Base-by-base conservation (phyloP, 306 rosid species). In the Ammopiptanthus mongolicus region DNA sequence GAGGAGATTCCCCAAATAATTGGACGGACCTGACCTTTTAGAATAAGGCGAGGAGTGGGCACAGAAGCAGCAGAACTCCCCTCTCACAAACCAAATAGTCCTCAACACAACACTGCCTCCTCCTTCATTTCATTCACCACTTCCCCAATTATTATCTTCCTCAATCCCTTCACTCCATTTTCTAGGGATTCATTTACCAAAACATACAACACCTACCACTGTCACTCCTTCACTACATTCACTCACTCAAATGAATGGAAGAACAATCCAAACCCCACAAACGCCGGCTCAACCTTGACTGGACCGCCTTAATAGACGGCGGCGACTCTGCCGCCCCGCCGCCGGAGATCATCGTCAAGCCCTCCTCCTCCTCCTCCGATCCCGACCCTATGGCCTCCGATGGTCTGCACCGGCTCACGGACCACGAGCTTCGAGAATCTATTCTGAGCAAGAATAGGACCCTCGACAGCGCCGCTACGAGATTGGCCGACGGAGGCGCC, bases 401-500 rank as follows among this genome's bases (percentile, higher is more conserved):
- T 74, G 71, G 62, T 11, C 18, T 50, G 6, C 64, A 29, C 4
- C 11, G 1, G 8, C 4, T 80, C 4, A 11, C 5, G 3, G 90
- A 89, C 84, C 61, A 8, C 8, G 67, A 83, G 8, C 89, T 94
- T 6, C 18, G 7, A 6, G 90, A 81, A 0, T 14, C 18, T 18
- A 83, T 90, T 79, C 8, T 0, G 51, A 78, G 89, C 12, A 71
- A 59, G 68, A 78, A 3, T 51, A 9, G 2, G 0, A 73, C 50
- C n/a, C 33, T 63, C 6, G 81, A 83, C 2, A 5, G 0, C 0
- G 0, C 25, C 7, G 53, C 59, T 18, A 13, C 0, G 23, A 42
- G 0, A 0, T 80, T 91, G 87, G 78, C 75, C 0, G 98, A 94
- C 62, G 52, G 80, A 8, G 98, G 98, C 10, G 81, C 39, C 22